Percentiles rank a stretch among this genome's conserved stretches.
phyloP scores from a whole-genome alignment of 2,329 filamentous ascomycete genomes.

The Rhynchosporium agropyri region DNA sequence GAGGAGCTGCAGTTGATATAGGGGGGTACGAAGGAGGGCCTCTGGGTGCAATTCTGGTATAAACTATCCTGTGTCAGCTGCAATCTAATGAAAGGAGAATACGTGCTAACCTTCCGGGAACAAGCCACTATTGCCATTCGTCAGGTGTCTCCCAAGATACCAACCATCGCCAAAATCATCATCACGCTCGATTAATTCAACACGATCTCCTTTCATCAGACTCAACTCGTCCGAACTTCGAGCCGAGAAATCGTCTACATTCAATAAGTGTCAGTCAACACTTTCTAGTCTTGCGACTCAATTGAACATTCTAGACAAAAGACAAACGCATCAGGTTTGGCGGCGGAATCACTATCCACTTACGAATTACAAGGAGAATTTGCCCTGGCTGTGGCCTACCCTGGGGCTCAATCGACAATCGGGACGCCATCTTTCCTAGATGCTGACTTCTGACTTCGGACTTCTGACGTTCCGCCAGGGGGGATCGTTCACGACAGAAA shows the following conservation, averaged over 20 bases:
- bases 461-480: slow-evolving; percentile 31
- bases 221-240: slow-evolving; percentile 92
- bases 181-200: slow-evolving; percentile 81
- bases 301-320: slow-evolving; percentile 22
- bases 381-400: slow-evolving; percentile 62
- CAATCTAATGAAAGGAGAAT: not conserved
- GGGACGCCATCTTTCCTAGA: slow-evolving; percentile 46
- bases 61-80: slow-evolving; percentile 38
- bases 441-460: slow-evolving; percentile 25
- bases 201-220: slow-evolving; percentile 79
- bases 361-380: slow-evolving; percentile 72
- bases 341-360: slow-evolving; percentile 44
- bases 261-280: slow-evolving; percentile 28
- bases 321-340: slow-evolving; percentile 20
- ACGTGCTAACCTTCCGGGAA: slow-evolving; percentile 72
- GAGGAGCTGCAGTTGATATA: slow-evolving; percentile 28
- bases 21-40: slow-evolving; percentile 39
- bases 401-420: slow-evolving; percentile 45
- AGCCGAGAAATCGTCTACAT: slow-evolving; percentile 83
- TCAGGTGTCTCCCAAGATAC: slow-evolving; percentile 76
- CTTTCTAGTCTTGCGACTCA: slow-evolving; percentile 14
- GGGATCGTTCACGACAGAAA: slow-evolving; percentile 28
- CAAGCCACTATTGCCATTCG: slow-evolving; percentile 73
- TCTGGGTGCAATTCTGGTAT: slow-evolving; percentile 43
- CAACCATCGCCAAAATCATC: slow-evolving; percentile 89